Conservation (phyloP, 108 stramenopile genomes). For the Craspedostauros australis region DNA sequence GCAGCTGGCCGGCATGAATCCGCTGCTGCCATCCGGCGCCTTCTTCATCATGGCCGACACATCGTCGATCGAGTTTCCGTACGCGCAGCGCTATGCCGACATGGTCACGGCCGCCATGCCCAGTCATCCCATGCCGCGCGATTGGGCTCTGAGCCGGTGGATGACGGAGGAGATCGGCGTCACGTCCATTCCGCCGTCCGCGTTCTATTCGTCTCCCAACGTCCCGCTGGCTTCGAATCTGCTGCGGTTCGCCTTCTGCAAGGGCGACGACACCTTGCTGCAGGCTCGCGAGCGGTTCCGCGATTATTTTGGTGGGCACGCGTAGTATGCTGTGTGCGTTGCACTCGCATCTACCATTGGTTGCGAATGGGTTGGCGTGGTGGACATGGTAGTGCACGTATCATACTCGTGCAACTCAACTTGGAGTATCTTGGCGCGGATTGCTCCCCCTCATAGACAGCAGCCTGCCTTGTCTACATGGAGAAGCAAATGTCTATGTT, state of each 20-base stretch:
- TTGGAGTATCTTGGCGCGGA: too few relatives aligned
- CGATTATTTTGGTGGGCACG: conserved; percentile 24
- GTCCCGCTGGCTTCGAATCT: conserved; percentile 41
- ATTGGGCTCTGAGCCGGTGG: conserved; percentile 81
- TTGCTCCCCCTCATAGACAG: too few relatives aligned
- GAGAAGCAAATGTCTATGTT: too few relatives aligned
- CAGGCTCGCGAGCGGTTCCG: conserved; percentile 26
- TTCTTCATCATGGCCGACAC: conserved; percentile 91
- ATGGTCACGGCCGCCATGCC: conserved; percentile 36
- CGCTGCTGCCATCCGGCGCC: conserved; percentile 71
- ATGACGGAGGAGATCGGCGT: conserved; percentile 73
- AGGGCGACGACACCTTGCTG: conserved; percentile 64
- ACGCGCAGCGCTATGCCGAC: conserved; percentile 29
- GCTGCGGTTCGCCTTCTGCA: conserved; percentile 90
- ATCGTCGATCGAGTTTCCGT: conserved; percentile 36
- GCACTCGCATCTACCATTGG: too few relatives aligned
- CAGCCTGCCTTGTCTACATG: too few relatives aligned
- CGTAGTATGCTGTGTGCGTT: too few relatives aligned
- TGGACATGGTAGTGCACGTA: too few relatives aligned
- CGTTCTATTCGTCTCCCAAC: conserved; percentile 60
- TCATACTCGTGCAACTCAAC: too few relatives aligned
- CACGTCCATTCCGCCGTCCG: conserved; percentile 82
- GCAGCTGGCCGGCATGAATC: conserved; percentile 53
- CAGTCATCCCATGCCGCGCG: conserved; percentile 40
- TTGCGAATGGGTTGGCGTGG: too few relatives aligned